Evolutionary conservation across 306 rosid genomes (phyloP), one percentile per base, ranked within the genome.

Genomic region (Rosa rugosa): DNA sequence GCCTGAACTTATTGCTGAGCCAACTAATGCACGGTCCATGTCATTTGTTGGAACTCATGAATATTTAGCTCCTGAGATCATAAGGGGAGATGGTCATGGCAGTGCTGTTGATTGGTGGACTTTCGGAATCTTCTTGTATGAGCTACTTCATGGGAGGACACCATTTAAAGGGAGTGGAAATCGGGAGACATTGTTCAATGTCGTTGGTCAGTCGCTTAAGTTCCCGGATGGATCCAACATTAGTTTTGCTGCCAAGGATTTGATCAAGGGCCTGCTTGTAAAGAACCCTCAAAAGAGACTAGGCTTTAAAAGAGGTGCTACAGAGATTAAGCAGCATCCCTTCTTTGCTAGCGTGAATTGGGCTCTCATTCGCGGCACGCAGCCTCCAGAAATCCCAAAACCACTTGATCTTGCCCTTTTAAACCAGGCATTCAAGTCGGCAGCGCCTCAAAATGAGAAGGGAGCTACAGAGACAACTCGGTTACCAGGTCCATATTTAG

Each of bases 71-170:
- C 92, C 92, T 8, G 92, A 89, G 71, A 89, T 89, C 53, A 83
- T 89, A 49, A 82, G 92, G 82, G 92, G 92, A 16, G 92, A 89
- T 44, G 92, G 92, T 40, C 92, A 89, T 76, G 92, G 92, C 23
- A 89, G 92, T 81, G 90, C 90, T 4, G 92, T 89, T 41, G 92
- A 89, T 79, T 89, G 92, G 92, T 89, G 92, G 92, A 89, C 92
- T 8, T 89, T 84, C 65, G 92, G 92, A 11, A 83, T 89, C 25
- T 89, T 89, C 78, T 70, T 89, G 84, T 89, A 84, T 47, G 92
- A 89, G 74, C 42, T 89, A 73, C 79, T 89, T 23, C 77, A 68
- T 71, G 92, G 92, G 14, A 83, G 66, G 73, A 89, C 92, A 40
- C 92, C 92, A 4, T 89, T 89, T 76, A 86, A 85, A 77, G 92